Evolutionary conservation across 1,284 basidiomycete species (phyloP).

Genomic region (Sphaerobolus stellatus): DNA sequence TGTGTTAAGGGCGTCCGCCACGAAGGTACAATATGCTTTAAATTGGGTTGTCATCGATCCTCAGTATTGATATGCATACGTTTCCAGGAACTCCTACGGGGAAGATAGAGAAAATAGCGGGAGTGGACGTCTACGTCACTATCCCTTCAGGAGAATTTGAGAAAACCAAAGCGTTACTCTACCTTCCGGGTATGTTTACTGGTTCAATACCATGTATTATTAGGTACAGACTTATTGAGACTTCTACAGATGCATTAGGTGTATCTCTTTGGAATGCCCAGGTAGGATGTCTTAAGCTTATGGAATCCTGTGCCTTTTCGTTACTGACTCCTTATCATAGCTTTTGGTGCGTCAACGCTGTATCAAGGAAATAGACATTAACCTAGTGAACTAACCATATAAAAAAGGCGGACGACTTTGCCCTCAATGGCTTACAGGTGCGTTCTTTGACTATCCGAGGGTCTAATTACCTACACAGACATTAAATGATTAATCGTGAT

Average conservation of each 20-base stretch:
- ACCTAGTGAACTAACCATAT: background rate
- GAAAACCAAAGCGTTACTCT: conserved; percentile 58
- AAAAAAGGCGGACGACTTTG: conserved; percentile 62
- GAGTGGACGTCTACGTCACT: conserved; percentile 50
- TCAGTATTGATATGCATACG: background rate
- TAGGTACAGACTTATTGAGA: background rate
- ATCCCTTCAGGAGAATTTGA: conserved; percentile 41
- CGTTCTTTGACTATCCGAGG: background rate
- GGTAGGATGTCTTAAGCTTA: conserved; percentile 28
- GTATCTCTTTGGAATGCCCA: conserved; percentile 54
- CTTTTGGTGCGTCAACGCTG: conserved; percentile 36
- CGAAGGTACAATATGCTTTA: background rate
- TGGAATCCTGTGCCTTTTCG: background rate
- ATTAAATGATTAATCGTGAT: background rate
- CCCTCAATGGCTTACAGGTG: conserved; percentile 58
- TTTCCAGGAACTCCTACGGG: conserved; percentile 20
- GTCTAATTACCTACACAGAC: background rate
- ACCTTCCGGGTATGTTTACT: conserved; percentile 35
- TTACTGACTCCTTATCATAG: conserved; percentile 30
- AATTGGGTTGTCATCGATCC: background rate
- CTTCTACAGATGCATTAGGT: conserved; percentile 58
- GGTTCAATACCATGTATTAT: background rate
- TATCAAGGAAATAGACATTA: background rate
- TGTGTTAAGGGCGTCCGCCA: conserved; percentile 11
- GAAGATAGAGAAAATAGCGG: conserved; percentile 43